phyloP scores from a whole-genome alignment of 1,284 basidiomycete genomes.

The Naganishia sp. region DNA sequence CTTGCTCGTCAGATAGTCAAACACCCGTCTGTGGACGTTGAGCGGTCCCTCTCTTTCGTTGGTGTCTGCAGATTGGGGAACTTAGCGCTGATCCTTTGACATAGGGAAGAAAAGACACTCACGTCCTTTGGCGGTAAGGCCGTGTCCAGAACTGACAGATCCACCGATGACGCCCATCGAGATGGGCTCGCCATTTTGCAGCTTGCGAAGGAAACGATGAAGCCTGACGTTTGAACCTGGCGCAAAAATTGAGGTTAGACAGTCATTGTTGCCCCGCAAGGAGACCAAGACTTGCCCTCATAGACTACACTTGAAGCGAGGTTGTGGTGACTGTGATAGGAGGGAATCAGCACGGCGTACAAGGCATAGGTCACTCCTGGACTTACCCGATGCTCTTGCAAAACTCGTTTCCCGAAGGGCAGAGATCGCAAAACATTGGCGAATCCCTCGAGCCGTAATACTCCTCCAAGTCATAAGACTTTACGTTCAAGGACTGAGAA shows the following conservation, averaged over 20 bases:
- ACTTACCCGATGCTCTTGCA: slow-evolving; percentile 24
- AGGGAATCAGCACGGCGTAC: neutral
- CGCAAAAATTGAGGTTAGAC: neutral
- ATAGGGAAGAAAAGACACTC: neutral
- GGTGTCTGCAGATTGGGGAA: neutral
- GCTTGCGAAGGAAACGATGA: slow-evolving; percentile 23
- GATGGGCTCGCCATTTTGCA: slow-evolving; percentile 23
- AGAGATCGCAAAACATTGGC: slow-evolving; percentile 22
- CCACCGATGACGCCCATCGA: slow-evolving; percentile 30
- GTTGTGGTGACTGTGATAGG: slow-evolving; percentile 4
- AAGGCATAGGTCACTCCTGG: too few relatives aligned
- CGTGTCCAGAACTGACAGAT: slow-evolving; percentile 28
- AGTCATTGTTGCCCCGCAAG: neutral
- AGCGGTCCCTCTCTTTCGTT: slow-evolving; percentile 8
- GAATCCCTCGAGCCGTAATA: slow-evolving; percentile 7
- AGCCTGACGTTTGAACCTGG: slow-evolving; percentile 27
- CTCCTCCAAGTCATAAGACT: slow-evolving; percentile 1
- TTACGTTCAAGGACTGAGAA: neutral
- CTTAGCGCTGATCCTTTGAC: neutral
- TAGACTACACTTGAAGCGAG: slow-evolving; percentile 15
- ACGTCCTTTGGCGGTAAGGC: slow-evolving; percentile 17
- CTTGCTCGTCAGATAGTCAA: slow-evolving; percentile 42
- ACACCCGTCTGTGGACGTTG: slow-evolving; percentile 45
- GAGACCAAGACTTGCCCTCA: slow-evolving; percentile 1
- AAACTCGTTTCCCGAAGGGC: slow-evolving; percentile 16